Conservation (phyloP, 257 asterid genomes). For the Fraxinus cuspidata region DNA sequence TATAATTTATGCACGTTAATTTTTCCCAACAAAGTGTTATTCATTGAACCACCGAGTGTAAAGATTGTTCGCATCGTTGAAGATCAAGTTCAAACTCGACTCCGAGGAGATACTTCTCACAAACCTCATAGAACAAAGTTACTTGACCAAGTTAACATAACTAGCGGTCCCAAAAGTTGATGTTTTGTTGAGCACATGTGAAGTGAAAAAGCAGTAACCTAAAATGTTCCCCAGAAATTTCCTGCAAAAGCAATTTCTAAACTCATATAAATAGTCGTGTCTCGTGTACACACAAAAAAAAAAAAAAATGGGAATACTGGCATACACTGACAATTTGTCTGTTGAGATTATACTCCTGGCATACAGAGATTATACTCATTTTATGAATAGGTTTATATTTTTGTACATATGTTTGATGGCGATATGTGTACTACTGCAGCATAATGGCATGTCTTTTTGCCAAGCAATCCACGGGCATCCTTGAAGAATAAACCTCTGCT, state of each 20-base stretch:
- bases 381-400: not conserved
- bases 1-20: too few species aligned
- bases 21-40: too few species aligned
- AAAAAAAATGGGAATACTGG: not conserved
- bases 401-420: not conserved
- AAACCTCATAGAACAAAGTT: not conserved
- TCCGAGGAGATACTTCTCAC: too few species aligned
- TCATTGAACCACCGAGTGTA: too few species aligned
- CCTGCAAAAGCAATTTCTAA: too few species aligned
- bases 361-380: not conserved
- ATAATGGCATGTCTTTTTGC: not conserved
- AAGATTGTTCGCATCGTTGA: too few species aligned
- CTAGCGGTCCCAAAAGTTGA: not conserved
- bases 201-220: not conserved
- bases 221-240: too few species aligned
- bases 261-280: too few species aligned
- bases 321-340: not conserved
- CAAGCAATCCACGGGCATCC: not conserved
- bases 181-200: not conserved
- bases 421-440: not conserved
- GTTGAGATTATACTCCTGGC: not conserved
- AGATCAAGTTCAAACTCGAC: too few species aligned
- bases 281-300: too few species aligned
- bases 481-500: not conserved
- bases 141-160: not conserved